Conservation (phyloP, 2,329 filamentous ascomycete genomes). For the Cladosporium colombiae region DNA sequence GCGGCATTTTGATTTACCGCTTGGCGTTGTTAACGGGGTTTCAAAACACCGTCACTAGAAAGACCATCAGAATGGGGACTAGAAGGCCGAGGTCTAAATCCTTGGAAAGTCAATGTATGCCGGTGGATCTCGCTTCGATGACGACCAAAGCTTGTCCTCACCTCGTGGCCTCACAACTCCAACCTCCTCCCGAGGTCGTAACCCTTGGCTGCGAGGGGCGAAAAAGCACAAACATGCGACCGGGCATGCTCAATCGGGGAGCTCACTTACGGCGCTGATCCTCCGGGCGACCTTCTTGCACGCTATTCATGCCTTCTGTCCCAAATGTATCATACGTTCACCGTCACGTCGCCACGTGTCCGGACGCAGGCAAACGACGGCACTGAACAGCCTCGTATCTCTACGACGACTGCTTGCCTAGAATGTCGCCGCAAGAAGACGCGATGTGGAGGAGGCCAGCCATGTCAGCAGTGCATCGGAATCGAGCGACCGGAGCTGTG, state of each 20-base stretch:
- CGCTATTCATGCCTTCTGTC: background rate
- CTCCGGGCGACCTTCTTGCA: background rate
- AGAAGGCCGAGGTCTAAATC: background rate
- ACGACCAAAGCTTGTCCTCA: background rate
- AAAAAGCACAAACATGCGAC: background rate
- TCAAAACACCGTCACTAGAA: background rate
- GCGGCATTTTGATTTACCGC: background rate
- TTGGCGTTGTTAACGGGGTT: background rate
- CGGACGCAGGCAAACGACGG: background rate
- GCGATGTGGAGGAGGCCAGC: conserved; percentile 76
- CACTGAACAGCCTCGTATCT: conserved; percentile 10
- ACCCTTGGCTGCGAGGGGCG: background rate
- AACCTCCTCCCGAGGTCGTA: background rate
- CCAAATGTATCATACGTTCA: background rate
- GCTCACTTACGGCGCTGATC: background rate
- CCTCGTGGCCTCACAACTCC: background rate
- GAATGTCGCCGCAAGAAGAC: conserved; percentile 16
- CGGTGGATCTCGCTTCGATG: background rate
- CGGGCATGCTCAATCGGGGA: background rate
- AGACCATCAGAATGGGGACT: background rate
- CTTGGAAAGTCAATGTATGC: background rate
- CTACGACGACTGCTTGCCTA: conserved; percentile 11
- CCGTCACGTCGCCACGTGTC: background rate
- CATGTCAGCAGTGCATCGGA: conserved; percentile 77
- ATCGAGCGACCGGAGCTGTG: conserved; percentile 76